Evolutionary conservation across 2,329 filamentous ascomycete genomes (phyloP), one percentile per base, ranked within the genome.

Genomic region (Aureobasidium sp.): DNA sequence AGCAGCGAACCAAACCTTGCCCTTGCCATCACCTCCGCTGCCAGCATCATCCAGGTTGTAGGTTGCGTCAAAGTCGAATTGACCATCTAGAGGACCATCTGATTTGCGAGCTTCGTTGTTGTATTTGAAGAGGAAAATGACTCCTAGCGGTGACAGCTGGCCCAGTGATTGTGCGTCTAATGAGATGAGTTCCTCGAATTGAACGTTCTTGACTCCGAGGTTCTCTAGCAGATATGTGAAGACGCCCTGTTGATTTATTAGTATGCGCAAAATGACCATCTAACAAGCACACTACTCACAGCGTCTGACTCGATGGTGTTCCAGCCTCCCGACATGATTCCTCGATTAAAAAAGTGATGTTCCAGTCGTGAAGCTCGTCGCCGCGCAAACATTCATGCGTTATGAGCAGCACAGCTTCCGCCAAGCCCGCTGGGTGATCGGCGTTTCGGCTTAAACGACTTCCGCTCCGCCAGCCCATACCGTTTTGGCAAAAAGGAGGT

Each of bases 121-220:
- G 77, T 90, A 99, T 79, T 97, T 97, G 86, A 99, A 99, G 74
- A 99, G 90, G 77, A 99, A 99, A 72, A 99, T 97, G 68, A 99
- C 91, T 70, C 94, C 94, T 51, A 73, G 66, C 0, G 72, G 71
- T 36, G 71, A 70, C 42, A 91, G 83, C 66, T 86, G 79, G 47
- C 84, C 82, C 14, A 95, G 82, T 62, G 84, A 83, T 58, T 90
- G 85, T 7, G 90, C 81, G 69, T 97, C 93, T 67, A 99, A 86
- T 1, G 90, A 88, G 63, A 97, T 85, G 66, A 99, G 86, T 79
- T 99, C 94, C 79, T 97, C 94, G 73, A 97, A 97, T 76, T 99
- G 94, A 2, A 97, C 91, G 72, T 90, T 86, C 75, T 92, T 89
- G 69, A 96, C 92, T 56, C 94, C 94, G 65, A 99, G 88, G 70